These are phyloP conservation scores for Coffea eugenioides DNA, from an alignment of 257 asterid species.

Conservation along the genomic window DNA sequence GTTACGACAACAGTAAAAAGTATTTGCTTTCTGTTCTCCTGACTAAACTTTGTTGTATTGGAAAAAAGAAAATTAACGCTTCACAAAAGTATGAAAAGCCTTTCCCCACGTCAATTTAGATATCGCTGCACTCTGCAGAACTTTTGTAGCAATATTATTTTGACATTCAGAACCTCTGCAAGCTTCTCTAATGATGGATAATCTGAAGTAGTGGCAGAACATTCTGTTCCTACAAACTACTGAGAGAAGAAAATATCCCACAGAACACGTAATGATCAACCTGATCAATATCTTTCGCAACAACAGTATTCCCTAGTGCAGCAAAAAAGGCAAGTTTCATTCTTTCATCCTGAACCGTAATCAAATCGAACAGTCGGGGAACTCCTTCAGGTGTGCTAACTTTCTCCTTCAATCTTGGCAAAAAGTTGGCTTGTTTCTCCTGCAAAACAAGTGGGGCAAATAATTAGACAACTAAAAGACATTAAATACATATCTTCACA, in stretches of 20 bases:
- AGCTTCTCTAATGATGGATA: background rate
- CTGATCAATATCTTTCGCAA: constrained; percentile 85
- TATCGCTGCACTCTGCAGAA: background rate
- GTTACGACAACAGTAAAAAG: background rate
- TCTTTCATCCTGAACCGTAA: constrained; percentile 82
- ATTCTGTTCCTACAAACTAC: background rate
- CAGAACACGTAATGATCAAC: constrained; percentile 22
- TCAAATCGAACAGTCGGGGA: constrained; percentile 89
- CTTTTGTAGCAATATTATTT: background rate
- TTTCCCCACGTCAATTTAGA: background rate
- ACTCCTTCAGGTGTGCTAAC: constrained; percentile 72
- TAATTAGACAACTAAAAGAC: background rate
- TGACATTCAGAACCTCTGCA: background rate
- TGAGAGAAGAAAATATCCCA: background rate
- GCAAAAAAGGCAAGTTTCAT: constrained; percentile 92
- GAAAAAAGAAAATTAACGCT: background rate
- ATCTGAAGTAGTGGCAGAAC: background rate
- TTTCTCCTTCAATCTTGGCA: constrained; percentile 57
- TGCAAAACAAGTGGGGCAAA: constrained; percentile 28
- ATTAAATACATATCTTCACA: background rate
- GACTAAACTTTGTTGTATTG: background rate
- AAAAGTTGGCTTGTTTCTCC: constrained; percentile 79
- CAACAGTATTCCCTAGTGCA: constrained; percentile 72
- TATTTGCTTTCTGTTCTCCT: background rate
- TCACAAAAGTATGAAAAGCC: background rate